These are phyloP conservation scores for Moesziomyces sp. DNA, from an alignment of 1,284 basidiomycete genomes.

Conservation along the genomic window DNA sequence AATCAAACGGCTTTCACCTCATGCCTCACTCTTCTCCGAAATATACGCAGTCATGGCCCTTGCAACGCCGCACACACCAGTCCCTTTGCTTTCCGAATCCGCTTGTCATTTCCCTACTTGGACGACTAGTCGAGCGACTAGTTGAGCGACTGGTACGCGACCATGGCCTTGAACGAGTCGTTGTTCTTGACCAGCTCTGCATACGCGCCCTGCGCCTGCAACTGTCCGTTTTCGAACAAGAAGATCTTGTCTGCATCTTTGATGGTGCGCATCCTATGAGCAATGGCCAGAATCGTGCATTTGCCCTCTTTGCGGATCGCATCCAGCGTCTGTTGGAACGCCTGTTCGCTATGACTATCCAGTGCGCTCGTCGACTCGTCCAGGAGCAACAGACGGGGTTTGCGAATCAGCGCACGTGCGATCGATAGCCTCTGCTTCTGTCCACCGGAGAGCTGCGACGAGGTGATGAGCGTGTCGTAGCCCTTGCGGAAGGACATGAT, in stretches of 20 bases:
- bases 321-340: conserved; percentile 53
- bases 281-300: conserved; percentile 62
- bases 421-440: conserved; percentile 62
- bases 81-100: too few relatives aligned
- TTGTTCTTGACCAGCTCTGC: conserved; percentile 32
- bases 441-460: conserved; percentile 61
- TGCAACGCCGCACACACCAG: too few relatives aligned
- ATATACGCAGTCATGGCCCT: too few relatives aligned
- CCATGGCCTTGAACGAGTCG: conserved; percentile 53
- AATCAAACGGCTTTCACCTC: too few relatives aligned
- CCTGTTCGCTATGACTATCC: conserved; percentile 59
- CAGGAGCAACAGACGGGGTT: conserved; percentile 55
- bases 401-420: conserved; percentile 60
- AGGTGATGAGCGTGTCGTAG: conserved; percentile 74
- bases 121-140: background rate
- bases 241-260: conserved; percentile 61
- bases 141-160: conserved; percentile 51
- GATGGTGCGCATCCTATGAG: conserved; percentile 62
- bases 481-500: conserved; percentile 89
- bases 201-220: conserved; percentile 57
- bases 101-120: too few relatives aligned
- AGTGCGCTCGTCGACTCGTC: conserved; percentile 65
- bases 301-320: conserved; percentile 41
- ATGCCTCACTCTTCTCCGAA: too few relatives aligned
- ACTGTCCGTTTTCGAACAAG: conserved; percentile 46